A percentile compares a stretch with the other conserved stretches of the same genome.
These are phyloP conservation scores for Malania oleifera DNA, from an alignment of 164 flowering plant species.

Conservation along the genomic window DNA sequence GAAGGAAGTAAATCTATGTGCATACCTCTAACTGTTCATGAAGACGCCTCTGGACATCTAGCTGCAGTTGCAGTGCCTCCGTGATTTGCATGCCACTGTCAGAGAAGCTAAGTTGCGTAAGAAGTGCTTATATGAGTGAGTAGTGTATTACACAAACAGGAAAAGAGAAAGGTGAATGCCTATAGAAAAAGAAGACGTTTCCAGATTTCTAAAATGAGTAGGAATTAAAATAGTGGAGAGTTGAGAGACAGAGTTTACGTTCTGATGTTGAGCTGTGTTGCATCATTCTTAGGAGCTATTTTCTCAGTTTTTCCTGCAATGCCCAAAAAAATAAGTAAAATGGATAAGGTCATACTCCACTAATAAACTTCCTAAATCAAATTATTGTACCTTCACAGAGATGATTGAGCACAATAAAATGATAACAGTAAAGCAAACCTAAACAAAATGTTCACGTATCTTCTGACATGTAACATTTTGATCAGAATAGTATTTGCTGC, in stretches of 20 bases:
- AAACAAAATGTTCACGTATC: too few species aligned
- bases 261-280: conserved; percentile 37
- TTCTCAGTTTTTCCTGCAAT: conserved; percentile 50
- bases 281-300: conserved; percentile 22
- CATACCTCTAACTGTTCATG: conserved; percentile 84
- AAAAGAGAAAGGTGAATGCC: too few species aligned
- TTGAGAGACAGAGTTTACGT: conserved; percentile 26
- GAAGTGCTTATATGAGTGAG: not conserved
- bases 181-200: not conserved
- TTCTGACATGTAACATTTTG: too few species aligned
- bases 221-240: not conserved
- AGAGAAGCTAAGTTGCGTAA: not conserved
- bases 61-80: conserved; percentile 71
- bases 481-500: too few species aligned
- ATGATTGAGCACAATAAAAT: too few species aligned
- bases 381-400: too few species aligned
- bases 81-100: conserved; percentile 57
- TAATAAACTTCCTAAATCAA: too few species aligned
- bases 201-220: not conserved
- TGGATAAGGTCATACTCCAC: not conserved
- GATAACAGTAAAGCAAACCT: too few species aligned
- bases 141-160: not conserved
- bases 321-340: not conserved
- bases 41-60: conserved; percentile 75
- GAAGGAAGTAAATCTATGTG: not conserved